phyloP scores from a whole-genome alignment of 257 asterid species.

The Primulina tabacum region DNA sequence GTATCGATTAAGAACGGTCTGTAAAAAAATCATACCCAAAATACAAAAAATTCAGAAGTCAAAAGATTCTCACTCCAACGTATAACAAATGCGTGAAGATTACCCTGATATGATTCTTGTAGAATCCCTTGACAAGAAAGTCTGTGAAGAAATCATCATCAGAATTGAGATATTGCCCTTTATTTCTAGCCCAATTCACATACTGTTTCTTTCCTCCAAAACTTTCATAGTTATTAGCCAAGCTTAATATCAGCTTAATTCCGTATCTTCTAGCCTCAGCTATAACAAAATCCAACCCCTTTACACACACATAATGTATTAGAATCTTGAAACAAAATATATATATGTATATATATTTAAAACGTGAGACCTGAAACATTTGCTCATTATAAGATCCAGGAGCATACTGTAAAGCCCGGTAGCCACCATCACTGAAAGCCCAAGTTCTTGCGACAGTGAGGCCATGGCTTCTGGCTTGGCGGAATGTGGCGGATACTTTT shows the following conservation, averaged over 20 bases:
- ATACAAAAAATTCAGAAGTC: background rate
- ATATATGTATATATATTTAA: background rate
- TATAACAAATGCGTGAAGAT: background rate
- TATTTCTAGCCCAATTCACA: conserved; percentile 76
- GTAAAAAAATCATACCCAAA: conserved; percentile 18
- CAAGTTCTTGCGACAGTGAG: conserved; percentile 87
- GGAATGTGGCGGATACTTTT: conserved; percentile 67
- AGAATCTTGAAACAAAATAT: background rate
- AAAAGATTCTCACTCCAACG: background rate
- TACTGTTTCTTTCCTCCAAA: conserved; percentile 93
- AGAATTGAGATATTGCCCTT: conserved; percentile 61
- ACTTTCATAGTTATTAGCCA: conserved; percentile 75
- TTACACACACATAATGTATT: background rate
- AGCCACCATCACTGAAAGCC: conserved; percentile 95
- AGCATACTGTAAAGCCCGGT: conserved; percentile 55
- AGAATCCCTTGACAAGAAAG: conserved; percentile 56
- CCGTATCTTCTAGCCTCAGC: conserved; percentile 77
- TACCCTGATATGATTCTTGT: conserved; percentile 76
- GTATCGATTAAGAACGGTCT: conserved; percentile 69
- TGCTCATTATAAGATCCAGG: conserved; percentile 79
- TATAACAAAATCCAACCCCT: conserved; percentile 94
- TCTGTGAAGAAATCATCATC: conserved; percentile 87
- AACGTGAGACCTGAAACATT: conserved; percentile 50
- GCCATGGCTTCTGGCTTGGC: conserved; percentile 69
- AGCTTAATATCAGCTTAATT: conserved; percentile 64